Base-by-base conservation (phyloP, 306 rosid species). In the Corylus heterophylla region DNA sequence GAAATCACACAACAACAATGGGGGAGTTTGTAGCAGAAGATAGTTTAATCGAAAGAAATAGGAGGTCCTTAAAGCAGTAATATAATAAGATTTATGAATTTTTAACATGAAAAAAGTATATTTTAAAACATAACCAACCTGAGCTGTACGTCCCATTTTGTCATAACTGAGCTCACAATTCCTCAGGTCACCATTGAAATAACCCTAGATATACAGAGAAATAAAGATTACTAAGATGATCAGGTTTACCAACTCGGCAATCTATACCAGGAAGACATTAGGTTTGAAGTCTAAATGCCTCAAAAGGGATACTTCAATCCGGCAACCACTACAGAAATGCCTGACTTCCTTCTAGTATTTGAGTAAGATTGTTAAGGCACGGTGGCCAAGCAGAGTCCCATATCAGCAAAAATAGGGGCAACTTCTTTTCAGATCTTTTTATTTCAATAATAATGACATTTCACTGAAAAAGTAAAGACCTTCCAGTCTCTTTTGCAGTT, bases 141-240 rank as follows among this genome's bases (percentile, higher is more conserved):
- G 92, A 18, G 99, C 90, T 61, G 99, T 91, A 74, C 98, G 89
- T 74, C 99, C 98, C 93, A 87, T 54, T 89, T 92, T 86, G 82
- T 95, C 99, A 82, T 80, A 88, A 84, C 93, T 93, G 29, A 66
- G 67, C 84, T 95, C 99, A 13, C 99, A 93, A 62, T 89, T 83
- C 71, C 37, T 59, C 75, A 95, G 91, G 87, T 95, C 99, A 29
- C 98, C 99, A 67, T 87, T 86, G 83, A 89, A 91, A 76, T 84
- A 95, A 49, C 87, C 93, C 99, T 95, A 83, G 76, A 80, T 54
- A 77, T 49, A 18, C 49, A 9, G 37, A 79, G 77, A 84, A 80
- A 83, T 54, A 45, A 71, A 51, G 66, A 69, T 44, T 54, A 69
- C 47, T 68, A 73, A 18, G 16, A 27, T 37, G 27, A 74, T 72